Base-by-base conservation (phyloP, 2,329 filamentous ascomycete genomes). In the Onygena corvina region DNA sequence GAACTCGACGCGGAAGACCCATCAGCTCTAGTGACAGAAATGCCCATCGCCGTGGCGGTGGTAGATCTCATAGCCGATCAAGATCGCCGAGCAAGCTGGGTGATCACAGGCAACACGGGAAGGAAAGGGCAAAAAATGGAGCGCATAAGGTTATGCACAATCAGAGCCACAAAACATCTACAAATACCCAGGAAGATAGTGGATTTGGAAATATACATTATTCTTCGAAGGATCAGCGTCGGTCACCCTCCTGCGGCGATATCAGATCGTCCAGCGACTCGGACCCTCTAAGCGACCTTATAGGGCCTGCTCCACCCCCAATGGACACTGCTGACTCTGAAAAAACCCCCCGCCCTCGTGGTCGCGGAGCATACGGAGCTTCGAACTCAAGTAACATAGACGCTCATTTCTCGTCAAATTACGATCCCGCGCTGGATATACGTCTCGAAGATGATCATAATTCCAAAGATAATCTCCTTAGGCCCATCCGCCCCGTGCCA, bases 231-330 rank as follows among this genome's bases (percentile, higher is more conserved):
- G 16, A 11, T 9, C 25, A 12, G 36, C 12, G 4, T 42, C 21
- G 25, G 12, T 14, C 21, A 14, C 36, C 20, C n/a, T 16, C 3
- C n/a, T 20, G 16, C 12, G 20, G 4, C 11, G 23, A 35, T 18
- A 53, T 46, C 34, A 21, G 34, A 21, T 36, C 36, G 18, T 50
- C 51, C 33, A 51, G 61, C 27, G 66, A 67, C 33, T 88, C 84
- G 0, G 86, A 93, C 61, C 81, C 85, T 1, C 68, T 88, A 2
- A 81, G 88, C 50, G 79, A 83, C 2, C 69, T 90, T 16, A 81
- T 94, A 29, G 89, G 88, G 0, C 87, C 87, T 16, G 65, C 70
- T 1, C 80, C 77, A 6, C 80, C 81, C 1, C 58, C 58, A 21
- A 35, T 51, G 23, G 23, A 74, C 73, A 16, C 67, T 66, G 3